Base-by-base conservation (phyloP, 2,329 filamentous ascomycete genomes). In the Neonectria magnoliae region DNA sequence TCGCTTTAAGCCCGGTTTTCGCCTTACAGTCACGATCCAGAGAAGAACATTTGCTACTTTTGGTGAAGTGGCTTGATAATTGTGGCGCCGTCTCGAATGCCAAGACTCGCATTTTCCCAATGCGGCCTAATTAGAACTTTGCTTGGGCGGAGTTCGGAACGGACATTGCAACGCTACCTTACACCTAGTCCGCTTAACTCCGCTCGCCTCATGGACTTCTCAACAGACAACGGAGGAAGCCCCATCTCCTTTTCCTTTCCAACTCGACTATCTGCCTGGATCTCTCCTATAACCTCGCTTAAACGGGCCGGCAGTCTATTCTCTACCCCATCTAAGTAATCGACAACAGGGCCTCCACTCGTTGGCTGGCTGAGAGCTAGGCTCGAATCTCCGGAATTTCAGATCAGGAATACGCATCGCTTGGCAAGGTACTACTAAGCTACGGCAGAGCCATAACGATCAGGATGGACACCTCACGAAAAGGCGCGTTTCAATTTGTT, bases 401-500 rank as follows among this genome's bases (percentile, higher is more conserved):
- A 4, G 29, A 50, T 55, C 11, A 29, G 42, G 51, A 61, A 50
- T 42, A 48, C 44, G 42, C 36, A 50, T 48, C 41, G 13, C 51
- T 60, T 60, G 57, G 57, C 38, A 60, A n/a, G n/a, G n/a, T 16
- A 11, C 9, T 33, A 51, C n/a, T 5, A 36, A 22, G 10, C 14
- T 8, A 13, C 27, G 2, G 31, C 47, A 5, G 4, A 20, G 16
- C 0, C 27, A 11, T 4, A 18, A 11, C 29, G 11, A 50, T 2
- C 25, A 18, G 7, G 33, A 48, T 41, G 38, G 33, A 42, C 14
- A 5, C 10, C 18, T n/a, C 18, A 45, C 33, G 20, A 5, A 31
- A 45, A 47, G 60, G 50, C 7, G 55, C 29, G 16, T 65, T 73
- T 22, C 59, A 64, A n/a, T 73, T 71, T 50, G 64, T 71, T 31